Evolutionary conservation across 179 eudicot genomes (phyloP), one percentile per base, ranked within the genome.

Genomic region (Silene coronaria): DNA sequence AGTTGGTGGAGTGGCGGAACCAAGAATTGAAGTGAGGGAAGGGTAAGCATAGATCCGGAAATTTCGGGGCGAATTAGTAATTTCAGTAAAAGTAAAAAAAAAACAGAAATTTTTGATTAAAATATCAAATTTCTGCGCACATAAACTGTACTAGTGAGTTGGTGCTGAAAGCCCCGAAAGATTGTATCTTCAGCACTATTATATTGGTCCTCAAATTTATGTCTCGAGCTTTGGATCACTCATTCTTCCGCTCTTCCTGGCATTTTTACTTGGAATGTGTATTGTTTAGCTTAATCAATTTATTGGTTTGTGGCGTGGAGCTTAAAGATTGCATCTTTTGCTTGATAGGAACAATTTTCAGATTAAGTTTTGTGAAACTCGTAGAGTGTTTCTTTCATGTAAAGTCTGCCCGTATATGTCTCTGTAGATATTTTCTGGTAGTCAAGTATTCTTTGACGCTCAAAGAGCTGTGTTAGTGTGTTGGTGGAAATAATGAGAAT

Each of bases 241-340:
- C 58, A 42, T 30, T 30, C 42, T 32, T 45, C 51, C 16, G 16
- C 12, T 45, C 14, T 45, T 16, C 5, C 12, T 27, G 57, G 30
- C 8, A 42, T 4, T 72, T 72, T 58, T 6, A 26, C 17, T 7
- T 53, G 42, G 38, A 67, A 14, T 3, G 9, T 17, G 61, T 19
- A 2, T 55, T 42, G 46, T 4, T 67, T 66, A 67, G 70, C 55
- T 68, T 59, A 26, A 46, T 76, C 11, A 71, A 71, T 59, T 57
- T 70, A 16, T 3, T 4, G 24, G 27, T n/a, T 8, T 76, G 60
- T 72, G 70, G 6, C 30, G 30, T 30, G 7, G 57, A 73, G 77
- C 75, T 68, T 53, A 68, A 48, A 67, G 30, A 64, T 23, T 72
- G 24, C 17, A n/a, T 48, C 64, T 71, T 77, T 63, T 30, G 55